A percentile compares a stretch with the other conserved stretches of the same genome.
phyloP scores from a whole-genome alignment of 1,284 basidiomycete genomes.

The Trametes hirsuta region DNA sequence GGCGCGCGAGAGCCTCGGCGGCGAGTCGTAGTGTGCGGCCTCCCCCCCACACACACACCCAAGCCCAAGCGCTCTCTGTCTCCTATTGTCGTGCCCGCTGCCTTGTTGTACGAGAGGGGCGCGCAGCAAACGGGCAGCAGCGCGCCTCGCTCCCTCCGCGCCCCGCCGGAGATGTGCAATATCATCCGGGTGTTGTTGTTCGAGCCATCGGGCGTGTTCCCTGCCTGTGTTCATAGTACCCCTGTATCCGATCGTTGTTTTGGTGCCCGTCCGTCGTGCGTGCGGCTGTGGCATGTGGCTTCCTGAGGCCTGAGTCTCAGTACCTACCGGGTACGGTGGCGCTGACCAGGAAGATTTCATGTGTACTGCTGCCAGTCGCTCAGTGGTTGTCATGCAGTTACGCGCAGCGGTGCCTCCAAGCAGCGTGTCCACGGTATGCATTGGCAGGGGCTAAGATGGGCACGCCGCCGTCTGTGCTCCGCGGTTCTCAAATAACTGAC shows the following conservation, averaged over 20 bases:
- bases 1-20: constrained; percentile 38
- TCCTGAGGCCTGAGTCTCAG: no score
- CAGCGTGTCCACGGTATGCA: no score
- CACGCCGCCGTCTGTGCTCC: background rate
- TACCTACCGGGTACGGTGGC: no score
- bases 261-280: background rate
- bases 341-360: background rate
- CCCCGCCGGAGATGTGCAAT: constrained; percentile 11
- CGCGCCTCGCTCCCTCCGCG: background rate
- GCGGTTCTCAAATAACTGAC: background rate
- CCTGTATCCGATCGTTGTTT: constrained; percentile 11
- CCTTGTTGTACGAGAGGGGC: background rate
- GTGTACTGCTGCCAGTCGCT: background rate
- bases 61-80: background rate
- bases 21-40: constrained; percentile 33
- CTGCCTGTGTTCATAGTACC: constrained; percentile 8
- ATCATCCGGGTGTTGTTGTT: constrained; percentile 10
- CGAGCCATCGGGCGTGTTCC: constrained; percentile 9
- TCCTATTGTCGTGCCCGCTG: background rate
- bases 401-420: no score
- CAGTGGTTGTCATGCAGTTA: background rate
- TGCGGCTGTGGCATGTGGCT: background rate
- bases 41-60: background rate
- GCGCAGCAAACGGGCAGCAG: background rate
- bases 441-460: no score